Evolutionary conservation across 2,329 filamentous ascomycete genomes (phyloP).

Genomic region (Plenodomus biglobosus): DNA sequence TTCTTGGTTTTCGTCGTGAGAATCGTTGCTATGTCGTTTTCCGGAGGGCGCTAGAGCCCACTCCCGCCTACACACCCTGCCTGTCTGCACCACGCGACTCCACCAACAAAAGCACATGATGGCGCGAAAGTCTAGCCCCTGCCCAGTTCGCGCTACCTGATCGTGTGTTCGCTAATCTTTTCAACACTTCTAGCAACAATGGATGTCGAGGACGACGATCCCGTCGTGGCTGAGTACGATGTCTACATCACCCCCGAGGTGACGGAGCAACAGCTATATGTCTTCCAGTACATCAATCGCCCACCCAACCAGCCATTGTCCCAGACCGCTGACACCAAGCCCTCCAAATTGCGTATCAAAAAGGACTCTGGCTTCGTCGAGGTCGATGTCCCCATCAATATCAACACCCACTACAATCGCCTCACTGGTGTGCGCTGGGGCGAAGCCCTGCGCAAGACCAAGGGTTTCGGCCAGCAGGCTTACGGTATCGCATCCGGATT

Average conservation of each 20-base stretch:
- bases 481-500: constrained; percentile 53
- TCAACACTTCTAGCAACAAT: constrained; percentile 16
- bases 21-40: no score
- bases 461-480: constrained; percentile 47
- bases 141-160: background rate
- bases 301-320: constrained; percentile 65
- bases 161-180: constrained; percentile 3
- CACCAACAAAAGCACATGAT: constrained; percentile 16
- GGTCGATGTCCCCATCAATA: constrained; percentile 78
- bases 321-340: constrained; percentile 54
- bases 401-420: constrained; percentile 76
- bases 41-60: no score
- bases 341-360: constrained; percentile 80
- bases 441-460: constrained; percentile 64
- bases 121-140: constrained; percentile 28
- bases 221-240: constrained; percentile 65
- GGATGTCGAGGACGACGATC: constrained; percentile 49
- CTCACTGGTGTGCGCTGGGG: constrained; percentile 83
- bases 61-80: no score
- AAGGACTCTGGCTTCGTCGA: constrained; percentile 80
- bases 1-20: no score
- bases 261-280: constrained; percentile 55
- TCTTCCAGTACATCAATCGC: constrained; percentile 89
- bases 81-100: background rate
- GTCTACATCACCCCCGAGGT: constrained; percentile 83